Percentiles rank a stretch among this genome's conserved stretches.
These are phyloP conservation scores for Skeletonema tropicum DNA, from an alignment of 108 stramenopile genomes.

Conservation along the genomic window DNA sequence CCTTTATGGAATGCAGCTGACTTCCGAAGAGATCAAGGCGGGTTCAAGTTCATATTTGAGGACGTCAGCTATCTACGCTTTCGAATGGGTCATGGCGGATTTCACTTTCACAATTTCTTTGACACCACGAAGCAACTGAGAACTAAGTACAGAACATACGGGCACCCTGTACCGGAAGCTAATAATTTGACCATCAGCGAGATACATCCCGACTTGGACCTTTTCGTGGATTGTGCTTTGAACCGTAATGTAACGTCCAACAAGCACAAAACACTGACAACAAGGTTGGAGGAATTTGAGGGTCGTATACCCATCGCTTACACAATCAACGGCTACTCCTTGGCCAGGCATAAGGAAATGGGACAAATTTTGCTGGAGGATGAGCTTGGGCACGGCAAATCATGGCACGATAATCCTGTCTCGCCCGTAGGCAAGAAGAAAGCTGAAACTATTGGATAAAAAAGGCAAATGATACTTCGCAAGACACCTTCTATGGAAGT, in stretches of 20 bases:
- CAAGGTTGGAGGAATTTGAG: conserved; percentile 33
- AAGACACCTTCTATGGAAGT: neutral
- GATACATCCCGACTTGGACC: conserved; percentile 54
- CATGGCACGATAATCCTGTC: conserved; percentile 40
- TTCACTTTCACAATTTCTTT: conserved; percentile 74
- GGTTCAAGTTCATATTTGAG: conserved; percentile 29
- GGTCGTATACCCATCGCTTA: conserved; percentile 50
- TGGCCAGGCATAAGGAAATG: conserved; percentile 50
- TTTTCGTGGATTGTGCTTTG: conserved; percentile 51
- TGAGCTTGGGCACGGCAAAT: conserved; percentile 24
- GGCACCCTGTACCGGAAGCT: conserved; percentile 49
- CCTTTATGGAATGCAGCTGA: conserved; percentile 37
- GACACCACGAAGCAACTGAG: conserved; percentile 45
- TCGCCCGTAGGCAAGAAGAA: neutral
- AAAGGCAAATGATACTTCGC: neutral
- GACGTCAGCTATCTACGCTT: conserved; percentile 40
- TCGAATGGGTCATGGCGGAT: conserved; percentile 53
- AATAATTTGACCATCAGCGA: conserved; percentile 36
- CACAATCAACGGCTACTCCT: conserved; percentile 35
- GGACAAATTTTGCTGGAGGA: conserved; percentile 37
- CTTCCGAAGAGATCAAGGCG: conserved; percentile 46
- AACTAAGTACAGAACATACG: conserved; percentile 61
- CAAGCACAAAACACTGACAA: conserved; percentile 30
- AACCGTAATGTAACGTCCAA: conserved; percentile 20
- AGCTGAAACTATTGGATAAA: neutral